These are phyloP conservation scores for Russula griseocarnosa DNA, from an alignment of 768 basidiomycete species.

Conservation along the genomic window DNA sequence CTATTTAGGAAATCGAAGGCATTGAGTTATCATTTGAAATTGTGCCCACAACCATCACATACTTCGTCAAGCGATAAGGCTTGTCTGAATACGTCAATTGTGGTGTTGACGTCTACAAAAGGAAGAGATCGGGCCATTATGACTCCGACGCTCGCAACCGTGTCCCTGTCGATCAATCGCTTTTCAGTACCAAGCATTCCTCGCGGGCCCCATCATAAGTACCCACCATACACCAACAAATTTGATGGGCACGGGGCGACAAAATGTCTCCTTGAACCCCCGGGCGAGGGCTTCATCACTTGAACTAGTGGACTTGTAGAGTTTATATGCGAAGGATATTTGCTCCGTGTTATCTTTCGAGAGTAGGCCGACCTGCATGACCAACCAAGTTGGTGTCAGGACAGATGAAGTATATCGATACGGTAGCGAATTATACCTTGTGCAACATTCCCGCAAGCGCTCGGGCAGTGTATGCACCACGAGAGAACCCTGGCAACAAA, in stretches of 20 bases:
- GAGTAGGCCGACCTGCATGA: slow-evolving; percentile 61
- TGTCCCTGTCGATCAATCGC: slow-evolving; percentile 51
- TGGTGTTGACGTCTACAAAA: slow-evolving; percentile 58
- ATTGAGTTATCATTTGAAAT: background rate
- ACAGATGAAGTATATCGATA: background rate
- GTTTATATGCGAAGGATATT: slow-evolving; percentile 67
- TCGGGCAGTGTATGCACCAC: slow-evolving; percentile 62
- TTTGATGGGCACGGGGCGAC: slow-evolving; percentile 61
- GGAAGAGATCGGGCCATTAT: slow-evolving; percentile 58
- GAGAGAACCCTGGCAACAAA: slow-evolving; percentile 61
- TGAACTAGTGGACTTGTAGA: slow-evolving; percentile 55
- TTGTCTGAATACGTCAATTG: slow-evolving; percentile 70
- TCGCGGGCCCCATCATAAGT: background rate
- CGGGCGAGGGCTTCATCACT: slow-evolving; percentile 46
- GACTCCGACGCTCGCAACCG: slow-evolving; percentile 71
- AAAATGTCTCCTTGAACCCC: slow-evolving; percentile 73
- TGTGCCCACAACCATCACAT: no score
- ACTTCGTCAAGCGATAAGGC: slow-evolving; percentile 78
- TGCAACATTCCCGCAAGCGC: slow-evolving; percentile 72
- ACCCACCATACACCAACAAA: slow-evolving; percentile 76
- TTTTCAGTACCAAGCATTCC: background rate
- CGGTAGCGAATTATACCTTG: slow-evolving; percentile 43
- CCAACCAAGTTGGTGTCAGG: background rate
- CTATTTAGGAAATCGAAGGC: slow-evolving; percentile 34
- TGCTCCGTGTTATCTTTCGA: slow-evolving; percentile 65